These are phyloP conservation scores for Glycyrrhiza uralensis DNA, from an alignment of 306 rosid species.

Conservation along the genomic window DNA sequence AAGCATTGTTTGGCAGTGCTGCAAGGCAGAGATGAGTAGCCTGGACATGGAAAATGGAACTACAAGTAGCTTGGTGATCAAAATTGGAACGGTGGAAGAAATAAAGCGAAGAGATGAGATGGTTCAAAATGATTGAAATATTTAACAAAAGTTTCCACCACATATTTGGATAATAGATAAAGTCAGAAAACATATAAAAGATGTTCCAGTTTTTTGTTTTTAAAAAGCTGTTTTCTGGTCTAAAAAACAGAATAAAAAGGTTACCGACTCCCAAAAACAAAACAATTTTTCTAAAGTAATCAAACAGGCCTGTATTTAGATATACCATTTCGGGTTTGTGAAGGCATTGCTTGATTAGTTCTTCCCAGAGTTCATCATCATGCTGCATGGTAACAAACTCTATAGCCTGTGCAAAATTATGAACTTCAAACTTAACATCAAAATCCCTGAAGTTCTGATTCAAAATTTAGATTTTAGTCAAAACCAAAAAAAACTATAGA, in stretches of 20 bases:
- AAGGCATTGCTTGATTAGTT: constrained; percentile 54
- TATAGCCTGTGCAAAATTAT: constrained; percentile 65
- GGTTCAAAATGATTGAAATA: background rate
- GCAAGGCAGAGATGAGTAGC: background rate
- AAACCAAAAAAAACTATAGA: constrained; percentile 21
- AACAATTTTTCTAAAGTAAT: background rate
- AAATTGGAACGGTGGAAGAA: background rate
- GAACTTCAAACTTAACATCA: constrained; percentile 22
- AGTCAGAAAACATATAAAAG: background rate
- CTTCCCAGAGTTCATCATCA: constrained; percentile 60
- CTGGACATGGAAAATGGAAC: background rate
- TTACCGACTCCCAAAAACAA: background rate
- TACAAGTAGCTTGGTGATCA: background rate
- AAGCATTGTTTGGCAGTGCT: background rate
- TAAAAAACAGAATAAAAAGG: background rate
- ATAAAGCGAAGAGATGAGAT: background rate
- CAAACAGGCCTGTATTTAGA: background rate
- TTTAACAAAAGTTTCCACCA: background rate
- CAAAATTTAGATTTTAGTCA: constrained; percentile 9
- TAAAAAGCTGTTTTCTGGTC: background rate
- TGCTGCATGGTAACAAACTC: constrained; percentile 70
- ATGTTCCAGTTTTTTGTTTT: background rate
- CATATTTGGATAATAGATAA: background rate
- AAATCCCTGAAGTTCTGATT: constrained; percentile 8
- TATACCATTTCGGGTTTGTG: constrained; percentile 53